Percentiles rank a stretch among this genome's conserved stretches.
phyloP scores from a whole-genome alignment of 805 yeast species.

The Wickerhamiella occidentalis region DNA sequence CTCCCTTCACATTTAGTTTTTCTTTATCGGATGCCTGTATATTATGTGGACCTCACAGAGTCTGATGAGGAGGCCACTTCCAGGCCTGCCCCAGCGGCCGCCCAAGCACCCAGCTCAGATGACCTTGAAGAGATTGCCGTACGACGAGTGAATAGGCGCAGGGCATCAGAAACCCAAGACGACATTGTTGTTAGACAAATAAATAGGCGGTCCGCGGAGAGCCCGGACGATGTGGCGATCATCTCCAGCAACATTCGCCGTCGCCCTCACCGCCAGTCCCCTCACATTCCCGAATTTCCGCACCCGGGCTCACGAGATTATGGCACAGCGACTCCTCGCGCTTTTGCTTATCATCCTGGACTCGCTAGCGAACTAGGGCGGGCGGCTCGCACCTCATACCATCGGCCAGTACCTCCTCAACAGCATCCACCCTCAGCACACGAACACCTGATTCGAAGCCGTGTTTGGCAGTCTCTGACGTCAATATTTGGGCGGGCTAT shows the following conservation, averaged over 20 bases:
- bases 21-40: background rate
- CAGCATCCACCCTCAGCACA: background rate
- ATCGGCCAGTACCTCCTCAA: background rate
- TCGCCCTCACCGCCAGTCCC: background rate
- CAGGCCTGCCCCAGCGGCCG: background rate
- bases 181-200: background rate
- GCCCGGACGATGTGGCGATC: background rate
- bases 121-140: background rate
- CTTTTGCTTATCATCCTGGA: background rate
- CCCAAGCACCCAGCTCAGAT: background rate
- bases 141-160: background rate
- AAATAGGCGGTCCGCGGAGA: background rate
- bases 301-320: background rate
- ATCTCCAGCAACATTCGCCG: background rate
- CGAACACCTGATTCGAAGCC: background rate
- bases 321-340: background rate
- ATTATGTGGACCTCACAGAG: conserved; percentile 6
- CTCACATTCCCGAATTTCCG: background rate
- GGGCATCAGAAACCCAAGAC: background rate
- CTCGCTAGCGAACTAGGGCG: background rate
- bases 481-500: background rate
- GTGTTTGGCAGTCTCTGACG: background rate
- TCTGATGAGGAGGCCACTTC: background rate
- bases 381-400: background rate
- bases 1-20: no score